Base-by-base conservation (phyloP, 495 filamentous ascomycete genomes). In the Aspergillus sclerotiicarbonarius region DNA sequence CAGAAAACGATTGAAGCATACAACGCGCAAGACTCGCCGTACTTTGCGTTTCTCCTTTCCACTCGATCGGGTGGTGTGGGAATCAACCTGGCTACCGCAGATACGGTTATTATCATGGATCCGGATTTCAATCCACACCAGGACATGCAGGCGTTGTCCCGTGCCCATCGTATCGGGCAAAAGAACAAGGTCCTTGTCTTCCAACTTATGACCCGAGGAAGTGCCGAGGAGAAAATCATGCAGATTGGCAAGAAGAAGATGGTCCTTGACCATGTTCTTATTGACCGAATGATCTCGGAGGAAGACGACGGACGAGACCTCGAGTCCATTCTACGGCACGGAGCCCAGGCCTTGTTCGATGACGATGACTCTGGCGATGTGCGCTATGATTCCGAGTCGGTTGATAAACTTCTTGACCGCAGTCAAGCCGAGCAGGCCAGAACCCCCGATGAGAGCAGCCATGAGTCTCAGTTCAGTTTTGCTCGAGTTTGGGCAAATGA, bases 81-180 rank as follows among this genome's bases (percentile, higher is more conserved):
- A 15, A 99, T 99, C 76, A 99, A 99, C 65, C 82, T 99, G 47
- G 94, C 95, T 0, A 96, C 91, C 30, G 94, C 94, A 3, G 94
- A 99, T 65, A 99, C 95, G 0, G 94, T 99, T 59, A 97, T 99
- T 53, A 96, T 99, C 49, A 86, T 97, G 62, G 94, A 99, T 66
- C 95, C 94, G 0, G 94, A 99, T 65, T 98, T 96, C 76, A 99
- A 99, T 62, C 94, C 94, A 0, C 94, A 98, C 63, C 94, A 98
- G 69, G 94, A 99, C 66, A 90, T 98, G 60, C 94, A 99, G 71
- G 94, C 94, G 0, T 74, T 98, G 6, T 96, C 91, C 8, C 87
- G 94, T 58, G 95, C 93, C 20, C 94, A 99, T 70, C 85, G 94
- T 31, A 97, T 99, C 54, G 94, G 94, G 0, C 94, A 99, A 69